Base-by-base conservation (phyloP, 148 eudicot genomes). In the Pharnaceum exiguum region DNA sequence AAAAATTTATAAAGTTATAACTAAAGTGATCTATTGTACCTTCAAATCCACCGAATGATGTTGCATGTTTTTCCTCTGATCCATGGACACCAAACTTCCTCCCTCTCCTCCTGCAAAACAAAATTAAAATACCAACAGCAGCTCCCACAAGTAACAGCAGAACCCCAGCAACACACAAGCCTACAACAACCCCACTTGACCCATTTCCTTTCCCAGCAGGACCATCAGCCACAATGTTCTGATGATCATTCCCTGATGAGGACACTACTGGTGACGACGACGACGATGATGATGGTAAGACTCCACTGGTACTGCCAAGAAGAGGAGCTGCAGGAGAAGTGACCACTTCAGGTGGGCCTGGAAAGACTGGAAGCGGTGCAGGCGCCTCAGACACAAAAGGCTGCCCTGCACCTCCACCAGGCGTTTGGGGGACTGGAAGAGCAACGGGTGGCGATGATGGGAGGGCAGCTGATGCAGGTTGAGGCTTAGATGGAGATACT, bases 91-190 rank as follows among this genome's bases (percentile, higher is more conserved):
- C 71, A 49, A 53, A 42, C n/a, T 49, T 61, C 25, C 32, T 70
- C 48, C 36, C 27, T 42, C 23, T 76, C 10, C 48, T 72, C 68
- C 51, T 68, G 40, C 73, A 76, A 30, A 54, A 32, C 22, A 64
- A 16, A 28, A 59, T 16, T 57, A 72, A 27, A 54, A 72, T 38
- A 39, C 46, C 62, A 49, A 59, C 29, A 59, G 60, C 68, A 2
- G 36, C 26, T 19, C 65, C 77, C 45, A 72, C 36, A 22, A 68
- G 28, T 10, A 76, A 16, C 15, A 76, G 67, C 55, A 73, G 45
- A 17, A 68, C 53, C n/a, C 77, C 80, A 19, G 60, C 77, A 35
- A 71, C 55, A 49, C 65, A 63, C 64, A 76, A 33, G 24, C 77
- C 77, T 28, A 69, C 68, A 10, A 68, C 66, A 7, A 59, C 24